A percentile compares a stretch with the other conserved stretches of the same genome.
phyloP scores from a whole-genome alignment of 2,329 filamentous ascomycete genomes.

The Hypoxylon sp. region DNA sequence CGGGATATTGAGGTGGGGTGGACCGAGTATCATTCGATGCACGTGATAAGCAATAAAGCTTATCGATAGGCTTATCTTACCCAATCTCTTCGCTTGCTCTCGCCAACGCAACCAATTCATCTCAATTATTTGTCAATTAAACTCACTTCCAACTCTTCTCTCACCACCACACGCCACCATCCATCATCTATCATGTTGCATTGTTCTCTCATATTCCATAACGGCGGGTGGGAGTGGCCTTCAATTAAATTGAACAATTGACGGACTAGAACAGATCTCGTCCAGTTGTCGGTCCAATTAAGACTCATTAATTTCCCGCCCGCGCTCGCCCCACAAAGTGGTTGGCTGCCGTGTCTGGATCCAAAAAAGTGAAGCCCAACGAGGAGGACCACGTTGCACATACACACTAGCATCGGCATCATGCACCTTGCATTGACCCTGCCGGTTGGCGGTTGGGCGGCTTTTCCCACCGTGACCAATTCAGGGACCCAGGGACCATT shows the following conservation, averaged over 20 bases:
- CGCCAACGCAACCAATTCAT: slow-evolving; percentile 18
- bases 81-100: neutral
- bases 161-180: slow-evolving; percentile 14
- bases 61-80: slow-evolving; percentile 20
- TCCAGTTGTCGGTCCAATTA: slow-evolving; percentile 40
- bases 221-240: slow-evolving; percentile 29
- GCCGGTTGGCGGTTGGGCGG: slow-evolving; percentile 51
- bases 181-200: slow-evolving; percentile 19
- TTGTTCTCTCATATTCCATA: slow-evolving; percentile 26
- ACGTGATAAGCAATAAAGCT: slow-evolving; percentile 5
- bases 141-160: slow-evolving; percentile 5
- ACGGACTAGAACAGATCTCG: slow-evolving; percentile 26
- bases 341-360: slow-evolving; percentile 47
- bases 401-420: slow-evolving; percentile 48
- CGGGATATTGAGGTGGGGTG: neutral
- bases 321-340: slow-evolving; percentile 43
- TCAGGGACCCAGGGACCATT: slow-evolving; percentile 53
- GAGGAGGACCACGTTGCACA: slow-evolving; percentile 59
- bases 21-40: slow-evolving; percentile 6
- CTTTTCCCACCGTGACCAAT: slow-evolving; percentile 50
- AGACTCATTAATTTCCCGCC: slow-evolving; percentile 30
- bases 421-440: slow-evolving; percentile 50
- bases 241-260: slow-evolving; percentile 39
- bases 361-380: slow-evolving; percentile 54
- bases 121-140: slow-evolving; percentile 39